Evolutionary conservation across 257 asterid species (phyloP).

Genomic region (Cruciata laevipes): DNA sequence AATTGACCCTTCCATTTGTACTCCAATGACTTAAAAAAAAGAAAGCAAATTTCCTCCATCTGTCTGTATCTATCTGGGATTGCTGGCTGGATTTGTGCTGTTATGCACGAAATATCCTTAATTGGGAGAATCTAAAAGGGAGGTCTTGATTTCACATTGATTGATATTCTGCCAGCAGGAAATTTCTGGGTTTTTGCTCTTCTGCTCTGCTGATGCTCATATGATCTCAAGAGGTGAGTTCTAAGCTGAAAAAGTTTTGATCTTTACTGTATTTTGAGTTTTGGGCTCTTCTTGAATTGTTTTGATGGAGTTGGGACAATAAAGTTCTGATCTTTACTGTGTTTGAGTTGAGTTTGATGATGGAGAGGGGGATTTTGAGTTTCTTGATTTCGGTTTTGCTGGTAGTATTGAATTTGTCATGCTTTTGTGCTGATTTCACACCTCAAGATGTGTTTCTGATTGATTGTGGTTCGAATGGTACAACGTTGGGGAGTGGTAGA

Average conservation of each 20-base stretch:
- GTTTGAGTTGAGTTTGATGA: conserved; percentile 11
- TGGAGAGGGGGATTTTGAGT: conserved; percentile 19
- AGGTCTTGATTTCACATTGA: conserved; percentile 9
- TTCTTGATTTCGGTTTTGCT: conserved; percentile 18
- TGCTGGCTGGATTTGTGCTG: conserved; percentile 31
- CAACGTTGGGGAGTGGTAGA: conserved; percentile 19
- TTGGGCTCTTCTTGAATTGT: conserved; percentile 26
- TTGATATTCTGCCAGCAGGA: conserved; percentile 12
- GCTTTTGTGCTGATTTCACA: conserved; percentile 29
- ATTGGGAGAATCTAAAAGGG: conserved; percentile 17
- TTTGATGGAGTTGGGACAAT: background rate
- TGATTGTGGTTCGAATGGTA: conserved; percentile 38
- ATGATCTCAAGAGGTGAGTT: conserved; percentile 36
- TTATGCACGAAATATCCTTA: conserved; percentile 22
- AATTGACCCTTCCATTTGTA: background rate
- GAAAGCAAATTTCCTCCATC: conserved; percentile 10
- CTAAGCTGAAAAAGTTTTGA: background rate
- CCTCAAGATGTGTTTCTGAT: conserved; percentile 32
- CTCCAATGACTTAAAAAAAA: background rate
- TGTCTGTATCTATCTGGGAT: conserved; percentile 20
- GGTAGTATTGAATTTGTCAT: conserved; percentile 22
- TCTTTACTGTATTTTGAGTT: background rate
- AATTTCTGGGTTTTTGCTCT: conserved; percentile 16
- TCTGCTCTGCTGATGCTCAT: conserved; percentile 19
- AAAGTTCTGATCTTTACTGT: conserved; percentile 15